Percentiles rank a stretch among this genome's conserved stretches.
Conservation (phyloP, 495 filamentous ascomycete species). For the Cryomyces minteri region DNA sequence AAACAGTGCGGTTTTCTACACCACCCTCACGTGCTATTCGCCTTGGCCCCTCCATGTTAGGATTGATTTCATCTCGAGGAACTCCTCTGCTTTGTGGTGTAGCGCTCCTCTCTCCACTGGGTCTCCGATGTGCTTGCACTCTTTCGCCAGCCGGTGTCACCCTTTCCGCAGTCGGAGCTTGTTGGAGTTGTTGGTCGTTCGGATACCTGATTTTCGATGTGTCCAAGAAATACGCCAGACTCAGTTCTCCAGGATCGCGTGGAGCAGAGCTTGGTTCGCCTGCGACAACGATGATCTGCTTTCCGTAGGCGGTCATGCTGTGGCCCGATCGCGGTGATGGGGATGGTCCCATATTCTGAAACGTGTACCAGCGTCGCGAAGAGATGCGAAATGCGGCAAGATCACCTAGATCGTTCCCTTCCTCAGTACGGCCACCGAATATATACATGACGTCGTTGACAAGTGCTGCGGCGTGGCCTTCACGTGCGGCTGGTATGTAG, state of each 20-base stretch:
- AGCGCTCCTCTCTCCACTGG: slow-evolving; percentile 14
- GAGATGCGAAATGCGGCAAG: slow-evolving; percentile 88
- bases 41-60: not conserved
- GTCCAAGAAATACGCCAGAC: slow-evolving; percentile 79
- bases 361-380: slow-evolving; percentile 90
- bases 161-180: not conserved
- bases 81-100: not conserved
- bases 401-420: slow-evolving; percentile 82
- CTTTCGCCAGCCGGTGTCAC: slow-evolving; percentile 11
- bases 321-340: slow-evolving; percentile 89
- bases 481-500: slow-evolving; percentile 81
- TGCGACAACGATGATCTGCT: slow-evolving; percentile 78
- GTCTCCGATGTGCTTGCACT: slow-evolving; percentile 18
- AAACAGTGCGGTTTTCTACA: no score
- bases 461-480: slow-evolving; percentile 85
- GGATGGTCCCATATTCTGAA: slow-evolving; percentile 98
- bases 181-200: slow-evolving; percentile 42
- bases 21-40: not conserved
- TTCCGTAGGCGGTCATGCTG: slow-evolving; percentile 89
- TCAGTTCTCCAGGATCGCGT: slow-evolving; percentile 62
- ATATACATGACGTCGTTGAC: slow-evolving; percentile 99
- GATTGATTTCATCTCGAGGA: not conserved
- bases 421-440: slow-evolving; percentile 91
- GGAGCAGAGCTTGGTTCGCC: slow-evolving; percentile 85
- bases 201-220: slow-evolving; percentile 94